phyloP scores from a whole-genome alignment of 345 rosid species.

The Moricandia moricandioides region DNA sequence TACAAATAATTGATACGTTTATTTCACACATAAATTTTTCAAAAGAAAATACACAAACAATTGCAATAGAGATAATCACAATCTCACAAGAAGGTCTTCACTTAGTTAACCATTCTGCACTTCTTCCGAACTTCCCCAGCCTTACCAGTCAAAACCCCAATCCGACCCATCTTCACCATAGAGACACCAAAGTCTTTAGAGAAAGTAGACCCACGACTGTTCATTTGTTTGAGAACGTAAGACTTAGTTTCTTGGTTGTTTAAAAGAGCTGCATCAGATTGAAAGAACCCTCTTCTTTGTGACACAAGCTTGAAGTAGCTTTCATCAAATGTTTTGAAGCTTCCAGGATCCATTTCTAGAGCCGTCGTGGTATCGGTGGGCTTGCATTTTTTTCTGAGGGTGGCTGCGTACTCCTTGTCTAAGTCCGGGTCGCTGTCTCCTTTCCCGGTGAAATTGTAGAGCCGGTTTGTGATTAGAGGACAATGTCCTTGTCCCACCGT shows the following conservation, averaged over 20 bases:
- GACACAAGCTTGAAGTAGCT: conserved; percentile 46
- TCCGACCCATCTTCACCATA: conserved; percentile 70
- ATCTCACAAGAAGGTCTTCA: background rate
- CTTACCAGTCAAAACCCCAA: conserved; percentile 54
- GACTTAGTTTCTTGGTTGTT: conserved; percentile 44
- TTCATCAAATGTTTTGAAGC: conserved; percentile 55
- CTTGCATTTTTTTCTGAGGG: conserved; percentile 44
- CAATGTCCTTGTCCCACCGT: conserved; percentile 71
- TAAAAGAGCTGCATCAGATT: conserved; percentile 66
- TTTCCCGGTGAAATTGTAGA: conserved; percentile 71
- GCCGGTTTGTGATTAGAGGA: conserved; percentile 42
- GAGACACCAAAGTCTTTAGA: conserved; percentile 60
- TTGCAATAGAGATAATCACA: background rate
- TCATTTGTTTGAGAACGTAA: conserved; percentile 41
- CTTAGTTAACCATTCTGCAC: conserved; percentile 48
- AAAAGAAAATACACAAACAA: background rate
- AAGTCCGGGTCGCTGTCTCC: conserved; percentile 53
- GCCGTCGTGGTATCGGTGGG: conserved; percentile 46
- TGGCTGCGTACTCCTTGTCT: conserved; percentile 39
- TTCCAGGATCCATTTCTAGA: conserved; percentile 74
- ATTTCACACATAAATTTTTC: background rate
- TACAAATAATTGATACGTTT: conserved; percentile 6
- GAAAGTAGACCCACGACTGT: conserved; percentile 38
- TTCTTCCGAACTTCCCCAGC: conserved; percentile 58
- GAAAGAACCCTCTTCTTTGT: conserved; percentile 60